phyloP scores from a whole-genome alignment of 2,329 filamentous ascomycete genomes.

The Iodosphaeria phyllophila region DNA sequence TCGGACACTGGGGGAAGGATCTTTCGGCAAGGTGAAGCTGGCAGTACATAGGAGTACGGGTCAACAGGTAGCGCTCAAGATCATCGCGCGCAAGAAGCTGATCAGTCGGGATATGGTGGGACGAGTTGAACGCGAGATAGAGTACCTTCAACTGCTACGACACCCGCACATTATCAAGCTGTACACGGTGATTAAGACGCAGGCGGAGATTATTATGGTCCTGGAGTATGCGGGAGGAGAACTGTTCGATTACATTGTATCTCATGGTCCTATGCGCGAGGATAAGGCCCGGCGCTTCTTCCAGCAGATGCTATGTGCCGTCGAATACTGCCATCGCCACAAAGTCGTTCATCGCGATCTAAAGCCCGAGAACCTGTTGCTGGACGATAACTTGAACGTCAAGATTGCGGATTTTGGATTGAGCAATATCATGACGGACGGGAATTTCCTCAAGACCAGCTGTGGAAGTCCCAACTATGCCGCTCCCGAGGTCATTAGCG shows the following conservation, averaged over 20 bases:
- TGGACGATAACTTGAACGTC: constrained; percentile 91
- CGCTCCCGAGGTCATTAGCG: constrained; percentile 91
- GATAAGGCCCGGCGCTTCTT: constrained; percentile 92
- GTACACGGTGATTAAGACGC: constrained; percentile 94
- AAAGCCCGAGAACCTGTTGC: constrained; percentile 89
- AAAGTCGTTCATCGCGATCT: constrained; percentile 97
- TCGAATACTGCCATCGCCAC: constrained; percentile 96
- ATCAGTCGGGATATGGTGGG: constrained; percentile 97
- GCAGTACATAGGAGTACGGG: constrained; percentile 82
- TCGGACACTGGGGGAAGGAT: constrained; percentile 84
- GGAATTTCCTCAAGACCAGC: constrained; percentile 96
- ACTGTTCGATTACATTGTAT: constrained; percentile 95
- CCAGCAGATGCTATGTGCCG: constrained; percentile 95
- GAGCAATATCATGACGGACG: constrained; percentile 99
- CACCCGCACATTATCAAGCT: constrained; percentile 99
- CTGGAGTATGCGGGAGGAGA: constrained; percentile 94
- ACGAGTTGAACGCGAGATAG: constrained; percentile 91
- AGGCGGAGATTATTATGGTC: constrained; percentile 95
- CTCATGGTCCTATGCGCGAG: constrained; percentile 81
- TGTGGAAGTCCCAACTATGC: constrained; percentile 98
- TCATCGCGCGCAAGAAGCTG: constrained; percentile 89
- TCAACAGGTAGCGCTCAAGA: constrained; percentile 94
- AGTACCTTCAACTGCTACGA: constrained; percentile 85
- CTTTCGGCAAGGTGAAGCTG: constrained; percentile 96
- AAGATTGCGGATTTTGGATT: constrained; percentile 98